A percentile compares a stretch with the other conserved stretches of the same genome.
These are phyloP conservation scores for Gigaspora rosea DNA, from an alignment of 192 early-diverging fungal species.

Conservation along the genomic window DNA sequence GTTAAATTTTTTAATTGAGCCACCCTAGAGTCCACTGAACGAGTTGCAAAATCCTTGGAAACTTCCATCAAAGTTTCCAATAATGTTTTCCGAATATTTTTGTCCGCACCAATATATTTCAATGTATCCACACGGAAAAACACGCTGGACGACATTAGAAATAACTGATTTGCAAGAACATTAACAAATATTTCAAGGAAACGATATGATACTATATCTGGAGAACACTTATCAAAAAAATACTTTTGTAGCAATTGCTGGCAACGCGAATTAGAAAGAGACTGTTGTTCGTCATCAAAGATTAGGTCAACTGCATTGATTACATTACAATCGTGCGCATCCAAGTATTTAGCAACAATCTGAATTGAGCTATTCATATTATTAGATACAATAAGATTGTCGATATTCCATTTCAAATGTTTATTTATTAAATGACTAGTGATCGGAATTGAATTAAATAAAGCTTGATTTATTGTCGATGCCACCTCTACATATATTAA, in stretches of 20 bases:
- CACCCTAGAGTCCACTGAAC: neutral
- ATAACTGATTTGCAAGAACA: constrained; percentile 33
- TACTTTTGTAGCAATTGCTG: constrained; percentile 19
- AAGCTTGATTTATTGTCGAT: constrained; percentile 22
- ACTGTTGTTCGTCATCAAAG: neutral
- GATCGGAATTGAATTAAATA: constrained; percentile 20
- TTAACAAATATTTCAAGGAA: constrained; percentile 35
- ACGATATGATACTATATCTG: constrained; percentile 24
- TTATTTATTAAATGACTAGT: neutral
- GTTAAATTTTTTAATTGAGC: neutral
- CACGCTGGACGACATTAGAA: constrained; percentile 26
- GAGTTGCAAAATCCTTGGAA: constrained; percentile 31
- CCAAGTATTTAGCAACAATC: neutral
- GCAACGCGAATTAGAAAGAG: neutral
- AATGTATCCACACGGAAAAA: constrained; percentile 31
- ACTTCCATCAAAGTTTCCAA: constrained; percentile 2
- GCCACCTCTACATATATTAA: constrained; percentile 30
- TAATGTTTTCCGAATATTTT: neutral
- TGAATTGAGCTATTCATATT: constrained; percentile 28
- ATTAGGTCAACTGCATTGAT: neutral
- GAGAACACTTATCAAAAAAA: constrained; percentile 9
- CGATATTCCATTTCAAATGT: constrained; percentile 28
- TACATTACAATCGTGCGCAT: neutral
- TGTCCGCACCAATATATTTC: neutral
- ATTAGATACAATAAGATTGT: constrained; percentile 9